Percentiles rank a stretch among this genome's conserved stretches.
These are phyloP conservation scores for Leccinellum albellum DNA, from an alignment of 768 basidiomycete genomes.

Conservation along the genomic window DNA sequence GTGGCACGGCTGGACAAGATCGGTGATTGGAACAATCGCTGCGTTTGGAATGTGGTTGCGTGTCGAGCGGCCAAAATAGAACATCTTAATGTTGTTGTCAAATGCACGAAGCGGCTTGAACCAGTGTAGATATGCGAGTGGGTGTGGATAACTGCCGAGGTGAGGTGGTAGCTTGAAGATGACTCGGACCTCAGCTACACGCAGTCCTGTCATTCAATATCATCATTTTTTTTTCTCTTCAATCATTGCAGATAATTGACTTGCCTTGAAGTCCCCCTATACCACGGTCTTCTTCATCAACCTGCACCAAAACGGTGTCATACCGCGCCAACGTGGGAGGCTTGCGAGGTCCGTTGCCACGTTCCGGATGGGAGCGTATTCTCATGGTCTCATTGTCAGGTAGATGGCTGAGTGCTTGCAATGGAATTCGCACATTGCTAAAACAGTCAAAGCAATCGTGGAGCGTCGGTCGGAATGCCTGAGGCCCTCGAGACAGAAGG, in stretches of 20 bases:
- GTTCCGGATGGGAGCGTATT: neutral
- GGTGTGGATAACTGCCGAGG: constrained; percentile 9
- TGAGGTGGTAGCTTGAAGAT: constrained; percentile 25
- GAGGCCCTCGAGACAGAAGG: too few species aligned
- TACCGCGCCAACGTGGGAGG: neutral
- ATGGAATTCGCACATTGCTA: neutral
- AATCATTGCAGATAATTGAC: neutral
- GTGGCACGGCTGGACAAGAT: too few species aligned
- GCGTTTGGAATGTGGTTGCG: too few species aligned
- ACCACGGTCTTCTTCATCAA: neutral
- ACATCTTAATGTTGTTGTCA: neutral
- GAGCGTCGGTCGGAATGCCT: too few species aligned
- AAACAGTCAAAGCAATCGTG: neutral
- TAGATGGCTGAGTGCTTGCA: neutral
- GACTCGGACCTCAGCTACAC: constrained; percentile 22
- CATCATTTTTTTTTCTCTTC: too few species aligned
- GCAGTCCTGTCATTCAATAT: neutral
- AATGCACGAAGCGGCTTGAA: neutral
- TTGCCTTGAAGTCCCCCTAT: neutral
- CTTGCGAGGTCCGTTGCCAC: neutral
- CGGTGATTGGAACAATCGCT: too few species aligned
- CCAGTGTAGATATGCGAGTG: constrained; percentile 17
- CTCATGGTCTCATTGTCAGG: neutral
- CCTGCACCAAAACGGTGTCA: neutral
- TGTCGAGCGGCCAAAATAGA: neutral